Evolutionary conservation across 441 rosid species (phyloP).

Genomic region (Arabidopsis lyrata): DNA sequence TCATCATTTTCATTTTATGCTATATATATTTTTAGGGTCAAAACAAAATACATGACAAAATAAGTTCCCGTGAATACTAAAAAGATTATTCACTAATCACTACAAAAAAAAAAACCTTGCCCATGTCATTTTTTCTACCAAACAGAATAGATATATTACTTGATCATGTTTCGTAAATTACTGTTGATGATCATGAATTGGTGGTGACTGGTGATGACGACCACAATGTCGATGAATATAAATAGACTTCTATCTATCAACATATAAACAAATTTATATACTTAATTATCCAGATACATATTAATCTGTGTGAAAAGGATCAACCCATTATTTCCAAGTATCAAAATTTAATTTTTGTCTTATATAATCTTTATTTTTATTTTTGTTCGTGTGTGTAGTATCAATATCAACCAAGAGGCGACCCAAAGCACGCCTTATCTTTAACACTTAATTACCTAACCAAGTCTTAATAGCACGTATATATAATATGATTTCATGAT

Average conservation of each 20-base stretch:
- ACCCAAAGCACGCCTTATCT: conserved; percentile 27
- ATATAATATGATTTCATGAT: not conserved
- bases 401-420: conserved; percentile 26
- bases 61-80: not conserved
- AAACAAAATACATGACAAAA: not conserved
- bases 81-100: not conserved
- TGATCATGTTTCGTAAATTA: not conserved
- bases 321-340: not conserved
- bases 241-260: not conserved
- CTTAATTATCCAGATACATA: not conserved
- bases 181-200: conserved; percentile 13
- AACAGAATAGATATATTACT: conserved; percentile 34
- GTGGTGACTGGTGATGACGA: conserved; percentile 21
- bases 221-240: not conserved
- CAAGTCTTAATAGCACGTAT: not conserved
- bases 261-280: not conserved
- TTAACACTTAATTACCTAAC: not conserved
- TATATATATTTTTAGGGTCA: conserved; percentile 2
- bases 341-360: not conserved
- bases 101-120: not conserved
- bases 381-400: not conserved
- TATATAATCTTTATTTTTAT: not conserved
- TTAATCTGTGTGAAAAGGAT: conserved; percentile 29
- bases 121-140: conserved; percentile 34
- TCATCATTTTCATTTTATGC: not conserved